These are phyloP conservation scores for Fallopia convolvulus DNA, from an alignment of 148 eudicot genomes.

Conservation along the genomic window DNA sequence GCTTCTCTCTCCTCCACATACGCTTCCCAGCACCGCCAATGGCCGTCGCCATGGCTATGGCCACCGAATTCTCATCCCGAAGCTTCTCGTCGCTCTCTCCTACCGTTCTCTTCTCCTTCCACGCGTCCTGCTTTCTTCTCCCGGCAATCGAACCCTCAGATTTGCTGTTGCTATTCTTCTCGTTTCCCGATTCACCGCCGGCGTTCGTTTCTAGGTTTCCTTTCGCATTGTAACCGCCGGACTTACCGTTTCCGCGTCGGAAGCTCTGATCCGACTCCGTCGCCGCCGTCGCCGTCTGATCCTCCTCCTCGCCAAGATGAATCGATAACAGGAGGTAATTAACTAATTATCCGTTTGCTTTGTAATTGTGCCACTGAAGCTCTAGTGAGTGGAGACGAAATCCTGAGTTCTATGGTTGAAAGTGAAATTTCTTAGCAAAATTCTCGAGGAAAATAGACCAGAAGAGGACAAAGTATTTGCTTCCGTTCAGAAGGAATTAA, in stretches of 20 bases:
- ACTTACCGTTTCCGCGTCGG: conserved; percentile 25
- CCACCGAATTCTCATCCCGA: background rate
- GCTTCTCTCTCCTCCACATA: conserved; percentile 11
- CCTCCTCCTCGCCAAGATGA: conserved; percentile 24
- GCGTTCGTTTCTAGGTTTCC: conserved; percentile 22
- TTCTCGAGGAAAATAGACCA: background rate
- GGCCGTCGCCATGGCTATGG: background rate
- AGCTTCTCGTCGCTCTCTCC: background rate
- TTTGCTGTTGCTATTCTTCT: background rate
- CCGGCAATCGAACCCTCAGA: background rate
- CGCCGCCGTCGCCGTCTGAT: conserved; percentile 31
- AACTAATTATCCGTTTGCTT: background rate
- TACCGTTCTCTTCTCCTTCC: background rate
- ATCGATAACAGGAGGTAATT: conserved; percentile 24
- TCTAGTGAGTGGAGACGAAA: background rate
- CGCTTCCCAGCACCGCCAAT: conserved; percentile 5
- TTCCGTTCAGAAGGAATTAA: background rate
- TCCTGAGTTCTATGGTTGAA: background rate
- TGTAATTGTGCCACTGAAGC: no score
- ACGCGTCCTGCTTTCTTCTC: background rate
- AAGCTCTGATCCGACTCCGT: conserved; percentile 32
- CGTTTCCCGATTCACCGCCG: conserved; percentile 26
- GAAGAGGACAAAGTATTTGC: background rate
- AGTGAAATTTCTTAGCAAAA: background rate
- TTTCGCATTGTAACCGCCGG: conserved; percentile 17